Conservation (phyloP, 1,139 yeast species). For the Pneumocystis jirovecii region DNA sequence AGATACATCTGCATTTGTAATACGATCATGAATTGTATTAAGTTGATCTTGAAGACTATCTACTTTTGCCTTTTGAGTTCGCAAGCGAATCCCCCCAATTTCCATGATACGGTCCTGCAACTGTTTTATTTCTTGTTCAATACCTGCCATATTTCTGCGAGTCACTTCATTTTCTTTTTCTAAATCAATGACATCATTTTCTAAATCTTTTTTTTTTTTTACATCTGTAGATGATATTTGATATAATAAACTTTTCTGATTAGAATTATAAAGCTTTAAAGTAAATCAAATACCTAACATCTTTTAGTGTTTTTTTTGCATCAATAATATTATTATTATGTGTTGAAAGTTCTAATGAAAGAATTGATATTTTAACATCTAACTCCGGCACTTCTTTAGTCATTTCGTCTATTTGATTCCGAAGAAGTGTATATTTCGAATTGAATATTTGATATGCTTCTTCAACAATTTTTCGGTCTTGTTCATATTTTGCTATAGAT, state of each 20-base stretch:
- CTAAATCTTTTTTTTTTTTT: conserved; percentile 13
- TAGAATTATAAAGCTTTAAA: conserved; percentile 9
- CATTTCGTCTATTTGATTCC: conserved; percentile 33
- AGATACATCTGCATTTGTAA: conserved; percentile 47
- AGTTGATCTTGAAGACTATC: conserved; percentile 58
- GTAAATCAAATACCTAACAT: conserved; percentile 16
- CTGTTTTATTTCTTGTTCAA: conserved; percentile 42
- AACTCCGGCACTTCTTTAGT: conserved; percentile 56
- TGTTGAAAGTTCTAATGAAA: conserved; percentile 52
- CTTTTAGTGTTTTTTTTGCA: conserved; percentile 24
- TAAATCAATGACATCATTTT: conserved; percentile 26
- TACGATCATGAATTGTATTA: conserved; percentile 44
- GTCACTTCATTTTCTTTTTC: conserved; percentile 32
- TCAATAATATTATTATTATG: conserved; percentile 36
- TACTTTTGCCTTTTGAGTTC: conserved; percentile 68
- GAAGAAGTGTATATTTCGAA: conserved; percentile 22
- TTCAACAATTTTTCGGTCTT: conserved; percentile 37
- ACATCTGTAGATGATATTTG: conserved; percentile 5
- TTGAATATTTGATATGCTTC: conserved; percentile 47
- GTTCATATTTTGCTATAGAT: conserved; percentile 47
- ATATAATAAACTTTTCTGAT: not conserved
- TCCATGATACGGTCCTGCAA: conserved; percentile 72
- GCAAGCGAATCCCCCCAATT: conserved; percentile 78
- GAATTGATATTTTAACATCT: conserved; percentile 46
- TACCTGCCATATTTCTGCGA: conserved; percentile 40